Evolutionary conservation across 2,329 filamentous ascomycete genomes (phyloP), one percentile per base, ranked within the genome.

Genomic region (Chalaropsis thielavioides): DNA sequence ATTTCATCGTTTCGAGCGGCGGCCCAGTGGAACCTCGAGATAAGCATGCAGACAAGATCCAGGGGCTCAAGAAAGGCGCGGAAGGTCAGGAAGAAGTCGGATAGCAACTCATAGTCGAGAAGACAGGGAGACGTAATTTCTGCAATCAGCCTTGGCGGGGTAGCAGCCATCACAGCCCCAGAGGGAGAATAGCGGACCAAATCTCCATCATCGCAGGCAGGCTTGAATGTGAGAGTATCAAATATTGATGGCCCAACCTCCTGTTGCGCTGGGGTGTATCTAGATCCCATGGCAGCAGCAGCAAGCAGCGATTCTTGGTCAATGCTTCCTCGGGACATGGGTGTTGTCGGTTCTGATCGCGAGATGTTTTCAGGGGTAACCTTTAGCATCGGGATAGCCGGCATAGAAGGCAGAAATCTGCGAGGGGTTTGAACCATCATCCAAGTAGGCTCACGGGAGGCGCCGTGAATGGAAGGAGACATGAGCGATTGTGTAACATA

Each of bases 41-140:
- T 81, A 17, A 99, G 80, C 79, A 96, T 90, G 59, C 86, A 84
- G 24, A 96, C 80, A 2, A 99, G 80, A 70, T 92, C 87, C 22
- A 80, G 79, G 0, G 88, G 80, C 13, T 89, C 85, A 67, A 99
- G 79, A 72, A 96, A 99, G 2, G 88, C 83, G 61, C 94, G 89
- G 72, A 90, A 99, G 0, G 94, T 97, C 24, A 99, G 82, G 72
- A 99, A 99, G 75, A 99, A 99, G 74, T 99, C 94, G 0, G 94
- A 97, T 3, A 99, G 83, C 4, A 99, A 81, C 71, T 97, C 92
- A 73, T 99, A 99, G 74, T 99, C 92, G 71, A 99, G 84, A 72
- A 97, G 96, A 61, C 85, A 91, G 17, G 94, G 90, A 0, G 94
- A 97, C 0, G 94, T 97, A 68, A 99, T 96, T 75, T 99, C 92